phyloP scores from a whole-genome alignment of 2,329 filamentous ascomycete species.

The Emmonsia crescens region DNA sequence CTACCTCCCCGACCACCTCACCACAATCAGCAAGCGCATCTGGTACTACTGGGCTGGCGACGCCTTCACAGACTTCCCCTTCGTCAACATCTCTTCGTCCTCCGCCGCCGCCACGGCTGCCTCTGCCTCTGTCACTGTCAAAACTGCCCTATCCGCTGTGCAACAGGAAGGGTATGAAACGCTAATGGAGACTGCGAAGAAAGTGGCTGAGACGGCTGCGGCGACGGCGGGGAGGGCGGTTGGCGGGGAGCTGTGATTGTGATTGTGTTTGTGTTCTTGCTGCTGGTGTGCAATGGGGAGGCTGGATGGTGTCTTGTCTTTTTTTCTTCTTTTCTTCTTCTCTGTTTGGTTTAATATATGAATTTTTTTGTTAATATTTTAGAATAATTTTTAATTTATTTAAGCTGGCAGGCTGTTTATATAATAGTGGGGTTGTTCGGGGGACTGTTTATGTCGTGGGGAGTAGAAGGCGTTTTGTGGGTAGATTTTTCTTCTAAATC shows the following conservation, averaged over 20 bases:
- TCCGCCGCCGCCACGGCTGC: conserved; percentile 11
- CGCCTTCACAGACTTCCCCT: conserved; percentile 19
- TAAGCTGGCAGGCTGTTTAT: not conserved
- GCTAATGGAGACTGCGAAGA: conserved; percentile 39
- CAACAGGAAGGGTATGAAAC: conserved; percentile 32
- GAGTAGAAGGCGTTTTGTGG: not conserved
- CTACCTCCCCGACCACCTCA: conserved; percentile 87
- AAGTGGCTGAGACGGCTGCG: conserved; percentile 29
- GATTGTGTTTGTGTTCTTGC: not conserved
- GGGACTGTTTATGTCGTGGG: not conserved
- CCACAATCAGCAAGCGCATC: conserved; percentile 68
- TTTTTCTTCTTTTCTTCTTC: too few relatives aligned
- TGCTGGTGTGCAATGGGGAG: too few relatives aligned
- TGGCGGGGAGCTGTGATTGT: conserved; percentile 21
- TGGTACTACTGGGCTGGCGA: conserved; percentile 96
- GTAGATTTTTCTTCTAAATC: not conserved
- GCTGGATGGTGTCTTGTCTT: too few relatives aligned
- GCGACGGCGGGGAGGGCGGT: conserved; percentile 10
- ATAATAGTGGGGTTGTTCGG: not conserved
- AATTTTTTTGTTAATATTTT: not conserved
- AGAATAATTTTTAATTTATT: not conserved
- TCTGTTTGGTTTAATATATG: too few relatives aligned
- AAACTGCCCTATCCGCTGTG: conserved; percentile 20
- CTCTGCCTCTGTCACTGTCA: conserved; percentile 1
- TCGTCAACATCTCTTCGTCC: conserved; percentile 11